Conservation (phyloP, 495 filamentous ascomycete genomes). For the Hyaloscypha hepaticicola region DNA sequence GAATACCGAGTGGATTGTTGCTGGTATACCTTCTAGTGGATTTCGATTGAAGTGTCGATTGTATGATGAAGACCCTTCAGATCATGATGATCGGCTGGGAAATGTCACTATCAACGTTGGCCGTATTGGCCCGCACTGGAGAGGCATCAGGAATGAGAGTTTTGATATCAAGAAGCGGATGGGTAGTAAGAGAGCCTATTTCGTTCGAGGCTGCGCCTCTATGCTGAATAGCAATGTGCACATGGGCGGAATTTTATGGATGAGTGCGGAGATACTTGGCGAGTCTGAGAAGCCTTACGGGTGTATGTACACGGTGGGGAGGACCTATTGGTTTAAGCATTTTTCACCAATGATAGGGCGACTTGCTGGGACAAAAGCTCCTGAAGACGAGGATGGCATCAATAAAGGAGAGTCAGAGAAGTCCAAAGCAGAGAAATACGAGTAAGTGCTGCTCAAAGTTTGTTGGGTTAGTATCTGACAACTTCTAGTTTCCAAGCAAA, state of each 20-base stretch:
- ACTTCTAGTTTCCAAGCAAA: constrained; percentile 81
- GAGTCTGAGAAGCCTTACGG: constrained; percentile 71
- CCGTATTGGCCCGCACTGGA: constrained; percentile 60
- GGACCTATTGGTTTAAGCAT: constrained; percentile 78
- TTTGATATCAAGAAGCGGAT: constrained; percentile 79
- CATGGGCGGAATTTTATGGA: constrained; percentile 51
- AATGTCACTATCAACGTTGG: constrained; percentile 68
- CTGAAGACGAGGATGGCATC: constrained; percentile 28
- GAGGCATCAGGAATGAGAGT: constrained; percentile 59
- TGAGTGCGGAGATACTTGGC: constrained; percentile 75
- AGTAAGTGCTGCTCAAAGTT: constrained; percentile 55
- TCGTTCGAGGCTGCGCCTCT: constrained; percentile 62
- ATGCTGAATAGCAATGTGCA: constrained; percentile 56
- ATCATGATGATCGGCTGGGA: constrained; percentile 85
- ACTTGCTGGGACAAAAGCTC: constrained; percentile 72
- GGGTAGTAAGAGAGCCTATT: constrained; percentile 81
- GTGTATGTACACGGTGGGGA: constrained; percentile 74
- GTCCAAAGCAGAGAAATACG: constrained; percentile 61
- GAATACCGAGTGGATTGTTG: constrained; percentile 84
- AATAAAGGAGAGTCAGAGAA: constrained; percentile 37
- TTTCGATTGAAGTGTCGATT: constrained; percentile 78
- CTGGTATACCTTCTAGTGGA: constrained; percentile 75
- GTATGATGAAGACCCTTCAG: constrained; percentile 84
- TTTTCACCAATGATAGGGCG: constrained; percentile 87
- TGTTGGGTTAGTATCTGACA: background rate